phyloP scores from a whole-genome alignment of 2,329 filamentous ascomycete genomes.

The Aciculosporium take region DNA sequence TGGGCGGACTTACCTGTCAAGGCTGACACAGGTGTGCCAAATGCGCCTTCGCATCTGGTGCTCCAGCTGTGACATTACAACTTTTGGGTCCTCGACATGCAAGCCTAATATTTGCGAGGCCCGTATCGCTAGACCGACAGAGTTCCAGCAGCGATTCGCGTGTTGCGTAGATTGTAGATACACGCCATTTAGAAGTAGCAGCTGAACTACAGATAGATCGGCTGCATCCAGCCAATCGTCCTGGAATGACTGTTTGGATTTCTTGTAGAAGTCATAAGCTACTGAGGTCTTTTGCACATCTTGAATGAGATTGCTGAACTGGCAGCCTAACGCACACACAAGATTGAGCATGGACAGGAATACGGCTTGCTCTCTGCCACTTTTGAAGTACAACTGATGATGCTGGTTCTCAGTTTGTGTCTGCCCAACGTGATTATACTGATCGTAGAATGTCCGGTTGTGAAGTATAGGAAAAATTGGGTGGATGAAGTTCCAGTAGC shows the following conservation, averaged over 20 bases:
- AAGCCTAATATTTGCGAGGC: slow-evolving; percentile 2
- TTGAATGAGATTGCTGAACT: slow-evolving; percentile 1
- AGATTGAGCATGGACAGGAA: slow-evolving; percentile 3
- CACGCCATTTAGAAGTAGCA: slow-evolving; percentile 1
- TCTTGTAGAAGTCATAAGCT: slow-evolving; percentile 2
- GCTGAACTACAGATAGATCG: slow-evolving; percentile 2
- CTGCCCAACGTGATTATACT: neutral
- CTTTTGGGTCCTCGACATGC: neutral
- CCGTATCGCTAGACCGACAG: slow-evolving; percentile 3
- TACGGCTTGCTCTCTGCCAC: neutral
- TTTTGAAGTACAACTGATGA: neutral
- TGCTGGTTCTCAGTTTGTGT: neutral
- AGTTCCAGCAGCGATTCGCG: slow-evolving; percentile 4
- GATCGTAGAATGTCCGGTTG: neutral
- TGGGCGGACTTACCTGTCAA: slow-evolving; percentile 1
- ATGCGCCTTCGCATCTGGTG: slow-evolving; percentile 2
- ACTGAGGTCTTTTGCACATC: slow-evolving; percentile 2
- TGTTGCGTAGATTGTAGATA: slow-evolving; percentile 4
- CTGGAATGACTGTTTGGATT: neutral
- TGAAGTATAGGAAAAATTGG: slow-evolving; percentile 2
- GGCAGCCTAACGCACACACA: slow-evolving; percentile 2
- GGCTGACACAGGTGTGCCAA: slow-evolving; percentile 3
- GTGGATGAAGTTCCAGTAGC: slow-evolving; percentile 4
- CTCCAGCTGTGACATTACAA: slow-evolving; percentile 2
- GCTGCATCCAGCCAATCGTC: slow-evolving; percentile 3